These are phyloP conservation scores for Leishmania tropica DNA, from an alignment of 208 protist genomes.

Conservation along the genomic window DNA sequence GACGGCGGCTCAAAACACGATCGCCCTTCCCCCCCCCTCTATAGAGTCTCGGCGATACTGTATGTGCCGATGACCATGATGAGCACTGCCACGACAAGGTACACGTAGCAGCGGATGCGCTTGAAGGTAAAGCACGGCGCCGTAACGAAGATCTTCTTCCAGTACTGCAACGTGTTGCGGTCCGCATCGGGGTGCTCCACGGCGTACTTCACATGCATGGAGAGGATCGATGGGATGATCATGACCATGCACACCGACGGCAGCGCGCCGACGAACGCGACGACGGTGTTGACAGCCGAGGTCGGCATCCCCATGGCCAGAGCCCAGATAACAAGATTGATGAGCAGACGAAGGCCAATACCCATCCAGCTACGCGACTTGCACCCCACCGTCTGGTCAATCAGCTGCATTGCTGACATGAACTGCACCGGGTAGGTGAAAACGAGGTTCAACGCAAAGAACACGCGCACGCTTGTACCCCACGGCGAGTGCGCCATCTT, in stretches of 20 bases:
- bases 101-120: constrained; percentile 48
- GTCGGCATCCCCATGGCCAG: constrained; percentile 62
- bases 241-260: constrained; percentile 73
- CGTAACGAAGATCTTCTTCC: constrained; percentile 46
- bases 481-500: constrained; percentile 44
- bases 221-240: constrained; percentile 62
- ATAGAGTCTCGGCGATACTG: constrained; percentile 35
- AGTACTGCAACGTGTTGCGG: constrained; percentile 53
- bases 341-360: constrained; percentile 47
- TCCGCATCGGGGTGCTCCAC: constrained; percentile 56
- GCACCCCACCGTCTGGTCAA: constrained; percentile 56
- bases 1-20: background rate
- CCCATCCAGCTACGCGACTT: constrained; percentile 57
- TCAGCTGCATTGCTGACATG: constrained; percentile 77
- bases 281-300: constrained; percentile 69
- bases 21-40: background rate
- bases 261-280: constrained; percentile 71
- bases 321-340: constrained; percentile 68
- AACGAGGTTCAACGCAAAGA: constrained; percentile 61
- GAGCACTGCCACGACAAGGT: constrained; percentile 56
- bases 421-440: constrained; percentile 82
- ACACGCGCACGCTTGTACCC: constrained; percentile 46
- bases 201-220: constrained; percentile 51
- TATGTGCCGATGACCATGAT: constrained; percentile 82
- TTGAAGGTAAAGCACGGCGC: constrained; percentile 39